A percentile compares a stretch with the other conserved stretches of the same genome.
Evolutionary conservation across 2,329 filamentous ascomycete species (phyloP).

Genomic region (Fusarium sp.): DNA sequence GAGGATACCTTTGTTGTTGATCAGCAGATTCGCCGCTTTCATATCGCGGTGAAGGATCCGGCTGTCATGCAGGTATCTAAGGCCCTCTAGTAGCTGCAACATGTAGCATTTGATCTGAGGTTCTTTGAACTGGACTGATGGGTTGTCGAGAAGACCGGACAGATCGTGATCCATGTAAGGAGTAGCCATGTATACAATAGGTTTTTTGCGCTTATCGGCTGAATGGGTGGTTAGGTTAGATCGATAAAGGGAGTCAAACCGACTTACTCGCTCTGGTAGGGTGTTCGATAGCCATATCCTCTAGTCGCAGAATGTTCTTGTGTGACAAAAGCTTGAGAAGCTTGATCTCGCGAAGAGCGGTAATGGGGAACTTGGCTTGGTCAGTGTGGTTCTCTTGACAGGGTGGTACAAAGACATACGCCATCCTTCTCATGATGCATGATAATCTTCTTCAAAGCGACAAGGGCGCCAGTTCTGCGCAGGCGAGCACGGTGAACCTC

Average conservation of each 20-base stretch:
- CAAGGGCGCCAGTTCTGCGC: constrained; percentile 76
- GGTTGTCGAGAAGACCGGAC: constrained; percentile 96
- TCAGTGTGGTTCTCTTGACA: constrained; percentile 15
- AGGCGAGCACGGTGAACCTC: constrained; percentile 93
- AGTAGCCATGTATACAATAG: constrained; percentile 97
- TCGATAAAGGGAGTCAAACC: neutral
- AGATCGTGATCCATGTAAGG: constrained; percentile 99
- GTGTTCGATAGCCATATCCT: constrained; percentile 96
- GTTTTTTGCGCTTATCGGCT: constrained; percentile 82
- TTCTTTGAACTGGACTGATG: constrained; percentile 85
- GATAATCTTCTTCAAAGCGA: constrained; percentile 97
- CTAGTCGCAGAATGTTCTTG: constrained; percentile 83
- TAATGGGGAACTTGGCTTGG: constrained; percentile 85
- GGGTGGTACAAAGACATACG: constrained; percentile 58
- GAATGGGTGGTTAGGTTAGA: constrained; percentile 23
- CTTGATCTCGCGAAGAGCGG: constrained; percentile 96
- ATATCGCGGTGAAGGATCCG: constrained; percentile 96
- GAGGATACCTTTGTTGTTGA: constrained; percentile 91
- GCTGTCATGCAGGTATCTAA: constrained; percentile 89
- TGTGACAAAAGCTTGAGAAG: constrained; percentile 95
- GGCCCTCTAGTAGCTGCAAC: constrained; percentile 88
- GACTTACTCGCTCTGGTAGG: constrained; percentile 68
- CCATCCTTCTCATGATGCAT: constrained; percentile 99
- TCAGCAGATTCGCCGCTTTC: constrained; percentile 98
- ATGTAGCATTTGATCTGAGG: constrained; percentile 98